Evolutionary conservation across 1,284 basidiomycete species (phyloP).

Genomic region (Vanrija humicola): DNA sequence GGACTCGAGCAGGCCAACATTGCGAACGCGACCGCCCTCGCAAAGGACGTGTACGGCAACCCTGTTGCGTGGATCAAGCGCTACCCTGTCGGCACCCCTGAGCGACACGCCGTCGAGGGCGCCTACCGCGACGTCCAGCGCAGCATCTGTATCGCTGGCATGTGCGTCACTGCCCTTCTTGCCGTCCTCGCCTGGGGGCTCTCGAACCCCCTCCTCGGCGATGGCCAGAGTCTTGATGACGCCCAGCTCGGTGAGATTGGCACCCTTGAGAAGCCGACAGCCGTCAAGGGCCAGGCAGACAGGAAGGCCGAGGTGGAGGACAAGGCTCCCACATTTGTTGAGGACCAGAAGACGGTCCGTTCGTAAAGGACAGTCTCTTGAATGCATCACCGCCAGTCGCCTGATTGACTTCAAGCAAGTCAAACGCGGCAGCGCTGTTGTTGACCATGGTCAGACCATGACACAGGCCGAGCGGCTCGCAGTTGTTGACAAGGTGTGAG

Average conservation of each 20-base stretch:
- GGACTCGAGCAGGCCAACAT: background rate
- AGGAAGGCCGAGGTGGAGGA: no score
- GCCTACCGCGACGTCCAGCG: conserved; percentile 34
- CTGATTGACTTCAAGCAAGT: no score
- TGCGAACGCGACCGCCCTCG: conserved; percentile 3
- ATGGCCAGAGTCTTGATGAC: conserved; percentile 21
- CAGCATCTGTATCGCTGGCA: conserved; percentile 30
- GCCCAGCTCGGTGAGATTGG: conserved; percentile 15
- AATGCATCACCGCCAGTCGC: no score
- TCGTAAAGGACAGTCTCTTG: no score
- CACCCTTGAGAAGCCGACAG: no score
- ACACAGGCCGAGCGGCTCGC: no score
- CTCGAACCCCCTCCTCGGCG: conserved; percentile 1
- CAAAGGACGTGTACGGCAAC: conserved; percentile 26
- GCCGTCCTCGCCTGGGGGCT: conserved; percentile 20
- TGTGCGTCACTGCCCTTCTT: conserved; percentile 22
- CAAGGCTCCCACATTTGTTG: no score
- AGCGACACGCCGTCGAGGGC: conserved; percentile 31
- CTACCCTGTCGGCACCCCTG: conserved; percentile 41
- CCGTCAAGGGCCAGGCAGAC: no score
- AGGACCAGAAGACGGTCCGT: no score
- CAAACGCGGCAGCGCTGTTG: no score
- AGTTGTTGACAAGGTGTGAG: no score
- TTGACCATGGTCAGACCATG: no score
- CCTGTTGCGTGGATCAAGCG: conserved; percentile 33